Conservation (phyloP, 495 filamentous ascomycete species). For the Penicillium arizonense region DNA sequence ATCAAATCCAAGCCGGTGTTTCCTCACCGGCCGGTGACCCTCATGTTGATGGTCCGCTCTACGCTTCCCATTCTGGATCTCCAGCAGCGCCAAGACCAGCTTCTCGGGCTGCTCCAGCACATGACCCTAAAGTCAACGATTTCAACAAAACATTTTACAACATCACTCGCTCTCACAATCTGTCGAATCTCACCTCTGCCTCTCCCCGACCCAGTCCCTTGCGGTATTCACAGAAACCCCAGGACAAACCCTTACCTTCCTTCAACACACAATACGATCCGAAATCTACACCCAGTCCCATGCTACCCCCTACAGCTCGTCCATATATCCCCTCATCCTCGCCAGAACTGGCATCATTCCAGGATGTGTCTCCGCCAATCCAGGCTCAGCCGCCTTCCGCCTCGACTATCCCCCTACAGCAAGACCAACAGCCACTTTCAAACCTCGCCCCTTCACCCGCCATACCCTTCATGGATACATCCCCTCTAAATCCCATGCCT, state of each 20-base stretch:
- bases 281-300: slow-evolving; percentile 11
- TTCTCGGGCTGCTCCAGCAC: neutral
- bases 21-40: slow-evolving; percentile 23
- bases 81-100: neutral
- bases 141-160: slow-evolving; percentile 41
- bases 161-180: slow-evolving; percentile 36
- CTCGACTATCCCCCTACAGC: slow-evolving; percentile 4
- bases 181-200: slow-evolving; percentile 18
- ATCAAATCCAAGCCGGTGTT: slow-evolving; percentile 40
- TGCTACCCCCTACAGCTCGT: neutral
- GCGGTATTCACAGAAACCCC: slow-evolving; percentile 23
- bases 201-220: slow-evolving; percentile 25
- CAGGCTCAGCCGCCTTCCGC: slow-evolving; percentile 3
- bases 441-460: neutral
- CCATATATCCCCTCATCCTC: slow-evolving; percentile 7
- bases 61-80: slow-evolving; percentile 5
- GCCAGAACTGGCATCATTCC: slow-evolving; percentile 9
- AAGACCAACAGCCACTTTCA: slow-evolving; percentile 2
- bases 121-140: slow-evolving; percentile 21
- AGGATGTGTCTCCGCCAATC: slow-evolving; percentile 10
- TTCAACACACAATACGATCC: slow-evolving; percentile 13
- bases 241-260: slow-evolving; percentile 6
- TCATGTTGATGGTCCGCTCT: slow-evolving; percentile 6
- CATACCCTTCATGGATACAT: slow-evolving; percentile 25
- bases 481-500: slow-evolving; percentile 17